Evolutionary conservation across 108 stramenopile species (phyloP).

Genomic region (Cylindrotheca fusiformis): DNA sequence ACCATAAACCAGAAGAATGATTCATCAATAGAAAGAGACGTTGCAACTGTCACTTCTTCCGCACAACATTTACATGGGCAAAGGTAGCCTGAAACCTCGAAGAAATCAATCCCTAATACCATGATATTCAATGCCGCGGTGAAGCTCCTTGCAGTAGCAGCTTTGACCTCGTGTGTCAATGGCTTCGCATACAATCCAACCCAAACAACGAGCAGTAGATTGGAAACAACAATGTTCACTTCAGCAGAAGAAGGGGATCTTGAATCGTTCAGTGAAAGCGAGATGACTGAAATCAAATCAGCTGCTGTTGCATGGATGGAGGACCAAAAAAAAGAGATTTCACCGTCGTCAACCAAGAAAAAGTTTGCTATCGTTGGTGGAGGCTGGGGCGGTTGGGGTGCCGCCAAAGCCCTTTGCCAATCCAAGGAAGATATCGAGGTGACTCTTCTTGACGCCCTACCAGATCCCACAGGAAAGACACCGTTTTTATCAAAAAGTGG

Average conservation of each 20-base stretch:
- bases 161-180: too few relatives aligned
- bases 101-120: too few relatives aligned
- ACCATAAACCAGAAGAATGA: too few relatives aligned
- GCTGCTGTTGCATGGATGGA: neutral
- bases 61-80: too few relatives aligned
- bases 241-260: slow-evolving; percentile 2
- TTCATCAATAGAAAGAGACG: too few relatives aligned
- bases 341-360: slow-evolving; percentile 18
- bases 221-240: slow-evolving; percentile 1
- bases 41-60: too few relatives aligned
- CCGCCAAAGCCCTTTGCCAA: slow-evolving; percentile 86
- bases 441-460: slow-evolving; percentile 82
- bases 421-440: slow-evolving; percentile 58
- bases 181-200: too few relatives aligned
- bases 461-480: slow-evolving; percentile 72
- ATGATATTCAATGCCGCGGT: too few relatives aligned
- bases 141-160: too few relatives aligned
- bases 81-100: too few relatives aligned
- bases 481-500: slow-evolving; percentile 72
- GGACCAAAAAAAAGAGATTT: too few relatives aligned
- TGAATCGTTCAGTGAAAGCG: slow-evolving; percentile 1
- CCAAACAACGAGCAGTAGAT: neutral
- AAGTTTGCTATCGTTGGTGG: slow-evolving; percentile 85
- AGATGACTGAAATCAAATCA: neutral
- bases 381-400: slow-evolving; percentile 95